Evolutionary conservation across 73 alveolate genomes (phyloP).

Genomic region (Chromera velia): DNA sequence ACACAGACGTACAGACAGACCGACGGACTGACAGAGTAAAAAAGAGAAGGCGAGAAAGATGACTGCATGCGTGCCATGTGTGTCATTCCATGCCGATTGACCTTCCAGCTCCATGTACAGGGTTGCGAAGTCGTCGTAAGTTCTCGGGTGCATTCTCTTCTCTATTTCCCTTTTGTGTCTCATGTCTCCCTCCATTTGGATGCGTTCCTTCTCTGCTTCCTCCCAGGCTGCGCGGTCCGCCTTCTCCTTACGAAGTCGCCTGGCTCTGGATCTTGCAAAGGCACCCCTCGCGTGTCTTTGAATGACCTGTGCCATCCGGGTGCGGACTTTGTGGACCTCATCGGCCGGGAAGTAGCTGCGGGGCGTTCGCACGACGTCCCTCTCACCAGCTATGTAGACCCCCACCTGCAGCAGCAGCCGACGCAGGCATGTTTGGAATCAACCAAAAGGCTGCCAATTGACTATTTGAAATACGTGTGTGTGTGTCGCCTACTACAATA

Average conservation of each 20-base stretch:
- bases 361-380: conserved; percentile 12
- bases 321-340: too few relatives aligned
- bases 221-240: too few relatives aligned
- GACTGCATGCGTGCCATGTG: conserved; percentile 66
- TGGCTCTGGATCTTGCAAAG: conserved; percentile 68
- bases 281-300: conserved; percentile 69
- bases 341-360: conserved; percentile 30
- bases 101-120: conserved; percentile 90
- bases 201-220: too few relatives aligned
- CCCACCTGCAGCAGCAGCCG: conserved; percentile 14
- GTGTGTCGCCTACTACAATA: too few relatives aligned
- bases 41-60: conserved; percentile 60
- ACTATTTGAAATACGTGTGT: too few relatives aligned
- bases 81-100: conserved; percentile 78
- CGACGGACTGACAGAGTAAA: too few relatives aligned
- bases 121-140: conserved; percentile 86
- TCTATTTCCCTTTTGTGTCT: conserved; percentile 94
- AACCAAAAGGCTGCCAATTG: too few relatives aligned
- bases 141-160: conserved; percentile 95
- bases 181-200: conserved; percentile 68
- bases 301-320: too few relatives aligned
- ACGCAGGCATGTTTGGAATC: not conserved
- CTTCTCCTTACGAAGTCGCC: too few relatives aligned
- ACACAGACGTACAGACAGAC: too few relatives aligned
- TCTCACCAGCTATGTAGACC: conserved; percentile 6